A percentile compares a stretch with the other conserved stretches of the same genome.
phyloP scores from a whole-genome alignment of 2,329 filamentous ascomycete species.

The Chaetomium sp. region DNA sequence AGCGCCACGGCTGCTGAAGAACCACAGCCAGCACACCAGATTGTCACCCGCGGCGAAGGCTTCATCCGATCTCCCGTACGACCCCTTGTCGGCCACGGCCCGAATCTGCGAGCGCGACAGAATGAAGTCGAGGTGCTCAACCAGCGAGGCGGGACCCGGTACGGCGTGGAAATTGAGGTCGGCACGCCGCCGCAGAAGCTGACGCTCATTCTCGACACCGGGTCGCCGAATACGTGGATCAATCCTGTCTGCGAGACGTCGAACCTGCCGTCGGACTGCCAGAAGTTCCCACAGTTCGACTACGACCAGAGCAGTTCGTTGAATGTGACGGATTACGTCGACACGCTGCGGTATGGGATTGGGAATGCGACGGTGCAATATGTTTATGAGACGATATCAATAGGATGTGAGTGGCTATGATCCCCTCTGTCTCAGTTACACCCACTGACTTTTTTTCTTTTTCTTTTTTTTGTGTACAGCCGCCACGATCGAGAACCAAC shows the following conservation, averaged over 20 bases:
- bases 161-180: conserved; percentile 27
- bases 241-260: conserved; percentile 41
- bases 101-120: conserved; percentile 16
- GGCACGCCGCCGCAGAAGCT: conserved; percentile 43
- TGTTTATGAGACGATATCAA: conserved; percentile 39
- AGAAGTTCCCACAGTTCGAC: conserved; percentile 38
- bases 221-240: conserved; percentile 50
- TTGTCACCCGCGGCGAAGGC: conserved; percentile 15
- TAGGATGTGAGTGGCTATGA: conserved; percentile 33
- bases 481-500: conserved; percentile 37
- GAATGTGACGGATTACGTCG: conserved; percentile 31
- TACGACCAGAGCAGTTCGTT: conserved; percentile 36
- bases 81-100: conserved; percentile 5
- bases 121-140: conserved; percentile 16
- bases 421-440: too few relatives aligned
- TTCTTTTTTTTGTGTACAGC: conserved; percentile 22
- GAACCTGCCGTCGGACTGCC: conserved; percentile 30
- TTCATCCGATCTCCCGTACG: conserved; percentile 18
- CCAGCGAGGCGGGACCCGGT: conserved; percentile 17
- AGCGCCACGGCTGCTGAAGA: background rate
- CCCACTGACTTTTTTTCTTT: conserved; percentile 5
- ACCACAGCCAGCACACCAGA: background rate
- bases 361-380: conserved; percentile 38
- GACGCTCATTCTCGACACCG: conserved; percentile 47
- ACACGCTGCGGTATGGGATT: conserved; percentile 35